Base-by-base conservation (phyloP, 1,139 yeast genomes). In the Yamadazyma jaroonii region DNA sequence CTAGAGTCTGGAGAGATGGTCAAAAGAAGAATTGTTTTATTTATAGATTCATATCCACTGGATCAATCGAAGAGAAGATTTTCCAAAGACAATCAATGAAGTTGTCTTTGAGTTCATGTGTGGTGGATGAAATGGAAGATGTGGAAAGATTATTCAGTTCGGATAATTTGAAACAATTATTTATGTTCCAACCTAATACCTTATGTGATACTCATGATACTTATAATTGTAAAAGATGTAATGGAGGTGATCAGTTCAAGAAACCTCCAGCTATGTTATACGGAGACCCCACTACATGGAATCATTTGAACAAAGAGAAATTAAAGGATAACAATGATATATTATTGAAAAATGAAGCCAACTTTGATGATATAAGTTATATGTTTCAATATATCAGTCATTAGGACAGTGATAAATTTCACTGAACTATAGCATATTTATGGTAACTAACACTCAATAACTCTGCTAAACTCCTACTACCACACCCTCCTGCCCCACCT, bases 1-100 rank as follows among this genome's bases (percentile, higher is more conserved):
- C 98, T 0, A 77, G 98, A 59, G 96, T 92, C 3, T 92, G 98
- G 98, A 83, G 98, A 70, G 98, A 92, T 64, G 98, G 98, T 0
- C 98, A 92, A 56, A 90, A 87, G 72, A 92, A 92, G 61, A 96
- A 87, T 59, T 92, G 98, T 64, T 92, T 84, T 54, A 94, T 92
- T 37, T 92, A 92, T 57, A 72, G 98, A 49, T 89, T 92, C 49
- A 90, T 92, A 42, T 78, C 95, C 9, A 90, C 97, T 0, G 98
- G 98, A 15, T 81, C 97, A 0, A 92, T 92, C 39, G 98, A 92
- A 55, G 98, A 92, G 53, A 92, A 92, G 62, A 92, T 92, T 23
- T 88, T 86, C 62, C 99, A 92, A 62, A 73, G 98, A 41, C 99
- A 92, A 58, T 82, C 95, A n/a, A 92, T 94, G 87, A 92, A 92